Conservation (phyloP, 2,329 filamentous ascomycete genomes). For the Seiridium cupressi region DNA sequence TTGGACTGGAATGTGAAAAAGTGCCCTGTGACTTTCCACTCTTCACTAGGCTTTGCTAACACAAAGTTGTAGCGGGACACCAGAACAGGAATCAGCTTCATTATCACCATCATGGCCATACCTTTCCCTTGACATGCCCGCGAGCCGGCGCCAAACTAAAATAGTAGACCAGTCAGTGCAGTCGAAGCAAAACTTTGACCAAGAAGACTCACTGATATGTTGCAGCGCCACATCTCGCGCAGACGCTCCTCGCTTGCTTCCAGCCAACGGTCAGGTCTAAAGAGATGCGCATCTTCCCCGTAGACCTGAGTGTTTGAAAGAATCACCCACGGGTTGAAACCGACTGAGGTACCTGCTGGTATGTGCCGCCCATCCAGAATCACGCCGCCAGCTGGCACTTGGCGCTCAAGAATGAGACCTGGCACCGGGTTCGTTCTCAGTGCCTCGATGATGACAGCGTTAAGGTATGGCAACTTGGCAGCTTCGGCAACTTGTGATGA, state of each 20-base stretch:
- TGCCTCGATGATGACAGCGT: background rate
- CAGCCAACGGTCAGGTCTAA: conserved; percentile 23
- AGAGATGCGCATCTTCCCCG: conserved; percentile 17
- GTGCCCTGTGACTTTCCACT: no score
- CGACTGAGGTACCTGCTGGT: conserved; percentile 17
- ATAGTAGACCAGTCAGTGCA: no score
- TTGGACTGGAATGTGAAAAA: no score
- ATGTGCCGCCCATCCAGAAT: background rate
- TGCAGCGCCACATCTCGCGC: conserved; percentile 19
- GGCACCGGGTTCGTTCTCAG: background rate
- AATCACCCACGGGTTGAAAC: conserved; percentile 17
- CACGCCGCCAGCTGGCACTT: background rate
- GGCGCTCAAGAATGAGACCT: background rate
- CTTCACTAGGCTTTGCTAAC: no score
- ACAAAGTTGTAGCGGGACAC: background rate
- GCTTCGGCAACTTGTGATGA: conserved; percentile 9
- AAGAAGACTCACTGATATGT: conserved; percentile 14
- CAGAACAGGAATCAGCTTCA: conserved; percentile 21
- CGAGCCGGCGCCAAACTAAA: conserved; percentile 19
- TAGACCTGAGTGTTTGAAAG: conserved; percentile 16
- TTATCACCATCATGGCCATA: conserved; percentile 23
- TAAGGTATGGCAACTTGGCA: background rate
- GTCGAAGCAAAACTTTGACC: no score
- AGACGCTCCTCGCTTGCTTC: conserved; percentile 17
- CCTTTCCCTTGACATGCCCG: conserved; percentile 20